Evolutionary conservation across 768 basidiomycete species (phyloP).

Genomic region (Xerocomellus intermedius): DNA sequence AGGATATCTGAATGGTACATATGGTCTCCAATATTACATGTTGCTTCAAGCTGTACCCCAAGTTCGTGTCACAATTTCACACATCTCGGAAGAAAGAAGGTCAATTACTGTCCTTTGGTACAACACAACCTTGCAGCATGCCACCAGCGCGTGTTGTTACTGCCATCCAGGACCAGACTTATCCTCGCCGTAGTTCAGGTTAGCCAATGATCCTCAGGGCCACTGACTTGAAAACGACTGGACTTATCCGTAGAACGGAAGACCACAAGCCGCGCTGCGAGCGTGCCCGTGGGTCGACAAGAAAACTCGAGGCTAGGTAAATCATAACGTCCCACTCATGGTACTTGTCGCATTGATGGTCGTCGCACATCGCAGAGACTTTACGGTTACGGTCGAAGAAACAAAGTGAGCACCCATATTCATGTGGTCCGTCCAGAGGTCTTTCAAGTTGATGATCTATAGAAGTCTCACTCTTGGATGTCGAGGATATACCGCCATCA

Average conservation of each 20-base stretch:
- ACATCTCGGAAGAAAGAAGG: background rate
- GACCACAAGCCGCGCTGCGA: constrained; percentile 8
- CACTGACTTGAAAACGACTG: constrained; percentile 5
- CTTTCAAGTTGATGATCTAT: background rate
- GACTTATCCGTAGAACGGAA: constrained; percentile 13
- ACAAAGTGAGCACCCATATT: constrained; percentile 12
- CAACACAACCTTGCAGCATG: constrained; percentile 7
- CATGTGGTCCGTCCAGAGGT: background rate
- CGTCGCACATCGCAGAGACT: constrained; percentile 7
- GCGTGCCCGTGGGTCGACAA: constrained; percentile 17
- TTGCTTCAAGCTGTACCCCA: background rate
- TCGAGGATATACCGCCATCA: constrained; percentile 3
- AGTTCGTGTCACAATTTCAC: constrained; percentile 2
- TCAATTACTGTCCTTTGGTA: background rate
- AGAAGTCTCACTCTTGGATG: constrained; percentile 12
- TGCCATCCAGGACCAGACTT: background rate
- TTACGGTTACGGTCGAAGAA: constrained; percentile 13
- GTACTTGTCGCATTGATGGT: constrained; percentile 9
- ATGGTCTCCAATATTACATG: background rate
- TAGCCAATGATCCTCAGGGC: constrained; percentile 5
- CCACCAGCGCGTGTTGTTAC: constrained; percentile 1
- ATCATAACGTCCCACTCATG: background rate
- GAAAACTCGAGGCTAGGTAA: constrained; percentile 16
- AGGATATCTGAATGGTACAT: constrained; percentile 4
- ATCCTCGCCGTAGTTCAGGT: constrained; percentile 15